Conservation (phyloP, 140 eudicot genomes). For the Anethum foeniculum region DNA sequence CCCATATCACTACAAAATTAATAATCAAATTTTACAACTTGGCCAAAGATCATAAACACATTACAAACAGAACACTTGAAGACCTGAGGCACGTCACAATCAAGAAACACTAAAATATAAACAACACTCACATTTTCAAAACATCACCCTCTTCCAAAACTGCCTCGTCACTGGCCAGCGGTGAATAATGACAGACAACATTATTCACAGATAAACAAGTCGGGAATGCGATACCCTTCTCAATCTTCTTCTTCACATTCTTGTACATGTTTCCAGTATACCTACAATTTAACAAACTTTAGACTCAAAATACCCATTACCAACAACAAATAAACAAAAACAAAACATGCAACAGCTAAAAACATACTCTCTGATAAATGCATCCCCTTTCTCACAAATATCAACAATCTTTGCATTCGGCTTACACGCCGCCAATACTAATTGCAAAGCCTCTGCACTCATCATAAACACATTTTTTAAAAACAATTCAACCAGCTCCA, state of each 20-base stretch:
- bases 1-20: constrained; percentile 69
- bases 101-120: neutral
- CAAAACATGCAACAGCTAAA: neutral
- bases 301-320: neutral
- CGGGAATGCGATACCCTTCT: constrained; percentile 81
- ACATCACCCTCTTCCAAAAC: constrained; percentile 77
- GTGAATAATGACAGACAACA: constrained; percentile 71
- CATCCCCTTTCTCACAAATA: constrained; percentile 82
- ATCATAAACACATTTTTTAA: neutral
- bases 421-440: constrained; percentile 85
- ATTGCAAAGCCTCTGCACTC: constrained; percentile 75
- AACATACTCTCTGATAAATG: constrained; percentile 61
- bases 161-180: constrained; percentile 68
- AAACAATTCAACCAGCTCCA: neutral
- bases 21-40: neutral
- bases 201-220: constrained; percentile 86
- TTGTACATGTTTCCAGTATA: constrained; percentile 46
- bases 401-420: constrained; percentile 82
- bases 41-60: neutral
- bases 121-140: constrained; percentile 59
- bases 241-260: constrained; percentile 85
- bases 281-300: neutral
- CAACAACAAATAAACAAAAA: neutral
- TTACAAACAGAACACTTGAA: too few species aligned
- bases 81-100: too few species aligned